phyloP scores from a whole-genome alignment of 2,329 filamentous ascomycete species.

The Didymella pomorum region DNA sequence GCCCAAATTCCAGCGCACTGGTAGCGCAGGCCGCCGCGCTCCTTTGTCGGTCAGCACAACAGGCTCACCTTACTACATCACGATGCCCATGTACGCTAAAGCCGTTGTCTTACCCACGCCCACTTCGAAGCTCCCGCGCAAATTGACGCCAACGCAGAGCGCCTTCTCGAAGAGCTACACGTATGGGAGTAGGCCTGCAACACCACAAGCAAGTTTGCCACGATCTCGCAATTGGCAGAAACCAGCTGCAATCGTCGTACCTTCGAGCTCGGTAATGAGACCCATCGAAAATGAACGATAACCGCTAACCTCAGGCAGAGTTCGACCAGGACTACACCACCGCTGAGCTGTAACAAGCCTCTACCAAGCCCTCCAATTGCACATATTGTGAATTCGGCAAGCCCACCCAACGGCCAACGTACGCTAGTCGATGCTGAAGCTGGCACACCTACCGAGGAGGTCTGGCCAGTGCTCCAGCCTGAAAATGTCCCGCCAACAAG shows the following conservation, averaged over 20 bases:
- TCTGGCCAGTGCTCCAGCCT: slow-evolving; percentile 43
- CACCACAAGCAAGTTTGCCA: slow-evolving; percentile 11
- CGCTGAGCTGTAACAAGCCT: slow-evolving; percentile 43
- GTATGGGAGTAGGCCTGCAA: not conserved
- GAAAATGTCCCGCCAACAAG: slow-evolving; percentile 26
- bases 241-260: not conserved
- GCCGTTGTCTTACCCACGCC: slow-evolving; percentile 14
- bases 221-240: slow-evolving; percentile 1
- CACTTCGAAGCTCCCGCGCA: slow-evolving; percentile 44
- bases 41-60: slow-evolving; percentile 24
- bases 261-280: slow-evolving; percentile 1
- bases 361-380: slow-evolving; percentile 51
- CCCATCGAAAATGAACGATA: too few relatives aligned
- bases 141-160: slow-evolving; percentile 23
- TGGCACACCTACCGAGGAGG: slow-evolving; percentile 34
- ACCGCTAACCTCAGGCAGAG: slow-evolving; percentile 18
- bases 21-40: slow-evolving; percentile 12
- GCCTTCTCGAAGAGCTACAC: slow-evolving; percentile 3
- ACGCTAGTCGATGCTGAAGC: slow-evolving; percentile 53
- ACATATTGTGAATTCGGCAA: slow-evolving; percentile 40
- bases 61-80: slow-evolving; percentile 20
- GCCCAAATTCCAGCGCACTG: slow-evolving; percentile 6
- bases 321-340: slow-evolving; percentile 6
- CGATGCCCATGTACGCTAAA: slow-evolving; percentile 1
- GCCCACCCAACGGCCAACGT: slow-evolving; percentile 48